phyloP scores from a whole-genome alignment of 345 rosid genomes.

The Eucalyptus marginata region DNA sequence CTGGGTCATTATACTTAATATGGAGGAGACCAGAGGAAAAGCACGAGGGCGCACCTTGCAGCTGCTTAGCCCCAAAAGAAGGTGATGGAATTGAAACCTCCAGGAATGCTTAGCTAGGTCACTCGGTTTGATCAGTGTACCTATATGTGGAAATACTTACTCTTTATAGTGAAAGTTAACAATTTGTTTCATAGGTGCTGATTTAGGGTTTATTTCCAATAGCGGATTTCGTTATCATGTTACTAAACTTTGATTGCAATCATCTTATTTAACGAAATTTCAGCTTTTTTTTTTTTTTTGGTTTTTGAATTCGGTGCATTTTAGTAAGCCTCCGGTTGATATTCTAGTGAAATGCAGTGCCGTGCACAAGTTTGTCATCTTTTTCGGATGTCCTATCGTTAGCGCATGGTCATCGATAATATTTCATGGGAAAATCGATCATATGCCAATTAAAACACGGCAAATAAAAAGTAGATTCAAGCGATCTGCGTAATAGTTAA shows the following conservation, averaged over 20 bases:
- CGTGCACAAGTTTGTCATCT: neutral
- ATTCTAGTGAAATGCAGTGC: neutral
- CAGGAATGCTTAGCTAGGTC: neutral
- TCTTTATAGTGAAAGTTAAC: neutral
- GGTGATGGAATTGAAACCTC: neutral
- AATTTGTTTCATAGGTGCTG: neutral
- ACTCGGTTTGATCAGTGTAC: neutral
- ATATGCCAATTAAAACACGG: rapidly evolving
- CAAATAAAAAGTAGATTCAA: neutral
- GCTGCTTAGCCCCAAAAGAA: neutral
- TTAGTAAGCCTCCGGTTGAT: neutral
- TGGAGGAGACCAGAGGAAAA: neutral
- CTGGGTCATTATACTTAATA: neutral
- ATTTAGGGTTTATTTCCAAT: neutral
- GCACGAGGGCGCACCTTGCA: neutral
- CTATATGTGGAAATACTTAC: neutral
- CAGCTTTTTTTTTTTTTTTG: neutral
- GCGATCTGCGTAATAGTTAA: neutral
- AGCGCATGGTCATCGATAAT: neutral
- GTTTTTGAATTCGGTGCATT: neutral
- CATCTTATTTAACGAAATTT: neutral
- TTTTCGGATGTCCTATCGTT: neutral
- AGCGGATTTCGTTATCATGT: neutral
- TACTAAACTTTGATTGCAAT: neutral
- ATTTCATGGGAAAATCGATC: neutral